phyloP scores from a whole-genome alignment of 2,329 filamentous ascomycete species.

The Herpotrichia juniperi region DNA sequence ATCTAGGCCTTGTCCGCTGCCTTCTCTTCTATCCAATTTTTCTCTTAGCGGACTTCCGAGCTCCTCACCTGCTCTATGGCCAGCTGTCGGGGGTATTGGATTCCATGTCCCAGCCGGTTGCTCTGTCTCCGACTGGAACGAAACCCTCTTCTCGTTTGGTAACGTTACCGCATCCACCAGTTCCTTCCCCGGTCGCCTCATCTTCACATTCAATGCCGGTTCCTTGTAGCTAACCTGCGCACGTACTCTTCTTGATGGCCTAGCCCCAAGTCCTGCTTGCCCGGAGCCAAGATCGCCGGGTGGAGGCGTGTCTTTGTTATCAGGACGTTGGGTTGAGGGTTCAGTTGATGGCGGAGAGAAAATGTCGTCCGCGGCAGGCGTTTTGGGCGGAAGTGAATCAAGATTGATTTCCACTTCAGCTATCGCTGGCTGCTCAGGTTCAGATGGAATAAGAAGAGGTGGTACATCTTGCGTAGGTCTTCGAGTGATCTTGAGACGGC shows the following conservation, averaged over 20 bases:
- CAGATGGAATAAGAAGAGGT: conserved; percentile 21
- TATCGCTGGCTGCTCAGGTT: conserved; percentile 23
- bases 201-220: conserved; percentile 55
- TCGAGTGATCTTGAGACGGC: conserved; percentile 31
- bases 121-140: conserved; percentile 35
- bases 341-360: conserved; percentile 54
- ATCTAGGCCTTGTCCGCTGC: conserved; percentile 20
- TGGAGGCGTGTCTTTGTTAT: conserved; percentile 51
- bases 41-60: conserved; percentile 43
- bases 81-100: conserved; percentile 23
- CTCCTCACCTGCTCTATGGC: conserved; percentile 33
- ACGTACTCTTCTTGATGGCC: conserved; percentile 53
- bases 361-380: conserved; percentile 43
- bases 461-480: conserved; percentile 27
- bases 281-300: conserved; percentile 48
- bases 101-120: conserved; percentile 34
- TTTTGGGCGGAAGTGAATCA: conserved; percentile 48
- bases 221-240: conserved; percentile 40
- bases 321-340: conserved; percentile 44
- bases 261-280: conserved; percentile 36
- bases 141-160: conserved; percentile 24
- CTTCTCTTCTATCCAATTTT: conserved; percentile 29
- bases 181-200: conserved; percentile 55
- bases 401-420: conserved; percentile 32
- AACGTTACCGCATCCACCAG: conserved; percentile 52